phyloP scores from a whole-genome alignment of 441 rosid genomes.

The California macrophylla region DNA sequence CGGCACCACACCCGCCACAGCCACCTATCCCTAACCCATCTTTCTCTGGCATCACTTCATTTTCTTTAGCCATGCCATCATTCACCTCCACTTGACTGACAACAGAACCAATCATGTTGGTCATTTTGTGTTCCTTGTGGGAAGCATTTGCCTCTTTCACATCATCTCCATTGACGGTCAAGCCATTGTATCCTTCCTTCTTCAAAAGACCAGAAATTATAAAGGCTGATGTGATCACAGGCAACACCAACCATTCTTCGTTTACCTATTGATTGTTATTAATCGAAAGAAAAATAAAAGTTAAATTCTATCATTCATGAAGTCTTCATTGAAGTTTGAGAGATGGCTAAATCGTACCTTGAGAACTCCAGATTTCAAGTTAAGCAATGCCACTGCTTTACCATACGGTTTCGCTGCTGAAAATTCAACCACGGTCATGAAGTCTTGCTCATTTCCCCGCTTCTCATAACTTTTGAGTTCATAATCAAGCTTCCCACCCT shows the following conservation, averaged over 20 bases:
- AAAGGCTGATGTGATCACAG: constrained; percentile 47
- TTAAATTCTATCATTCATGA: not conserved
- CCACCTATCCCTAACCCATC: not conserved
- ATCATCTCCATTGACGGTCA: constrained; percentile 21
- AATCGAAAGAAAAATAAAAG: not conserved
- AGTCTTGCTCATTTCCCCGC: constrained; percentile 38
- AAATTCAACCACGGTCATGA: constrained; percentile 61
- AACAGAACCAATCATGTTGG: not conserved
- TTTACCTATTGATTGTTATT: constrained; percentile 34
- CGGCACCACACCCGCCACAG: not conserved
- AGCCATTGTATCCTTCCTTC: constrained; percentile 24
- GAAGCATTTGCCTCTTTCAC: constrained; percentile 16
- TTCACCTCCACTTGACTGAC: constrained; percentile 14
- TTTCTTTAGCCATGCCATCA: constrained; percentile 13
- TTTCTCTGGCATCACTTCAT: constrained; percentile 12
- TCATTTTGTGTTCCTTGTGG: constrained; percentile 11
- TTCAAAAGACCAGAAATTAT: constrained; percentile 26
- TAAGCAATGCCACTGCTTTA: constrained; percentile 57
- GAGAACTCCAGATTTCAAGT: constrained; percentile 57
- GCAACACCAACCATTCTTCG: constrained; percentile 56
- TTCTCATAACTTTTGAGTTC: constrained; percentile 43
- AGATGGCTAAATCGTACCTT: constrained; percentile 6
- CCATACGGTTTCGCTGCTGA: constrained; percentile 68
- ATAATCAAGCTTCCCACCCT: constrained; percentile 61
- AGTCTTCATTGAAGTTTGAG: constrained; percentile 1